phyloP scores from a whole-genome alignment of 2,329 filamentous ascomycete species.

The Claviceps fusiformis region DNA sequence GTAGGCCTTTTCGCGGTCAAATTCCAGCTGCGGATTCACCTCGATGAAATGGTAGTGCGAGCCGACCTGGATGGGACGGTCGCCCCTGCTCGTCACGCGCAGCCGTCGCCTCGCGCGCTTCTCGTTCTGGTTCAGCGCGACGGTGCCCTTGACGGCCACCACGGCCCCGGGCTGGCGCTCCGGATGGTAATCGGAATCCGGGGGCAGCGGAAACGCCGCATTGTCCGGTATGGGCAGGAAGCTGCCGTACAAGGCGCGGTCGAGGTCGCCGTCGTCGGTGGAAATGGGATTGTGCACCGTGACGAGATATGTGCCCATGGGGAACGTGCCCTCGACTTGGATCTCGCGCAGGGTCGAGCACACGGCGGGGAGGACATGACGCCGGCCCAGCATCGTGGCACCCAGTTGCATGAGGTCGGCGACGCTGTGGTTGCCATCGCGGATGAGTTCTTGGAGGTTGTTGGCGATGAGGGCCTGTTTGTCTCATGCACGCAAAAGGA shows the following conservation, averaged over 20 bases:
- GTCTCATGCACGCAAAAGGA: background rate
- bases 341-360: slow-evolving; percentile 66
- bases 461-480: slow-evolving; percentile 68
- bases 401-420: slow-evolving; percentile 88
- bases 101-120: slow-evolving; percentile 60
- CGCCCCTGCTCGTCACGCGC: slow-evolving; percentile 71
- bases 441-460: slow-evolving; percentile 90
- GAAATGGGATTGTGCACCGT: slow-evolving; percentile 86
- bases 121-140: slow-evolving; percentile 60
- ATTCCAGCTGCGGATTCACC: slow-evolving; percentile 78
- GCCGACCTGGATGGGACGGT: slow-evolving; percentile 82
- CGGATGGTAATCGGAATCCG: slow-evolving; percentile 51
- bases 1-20: slow-evolving; percentile 71
- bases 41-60: slow-evolving; percentile 96
- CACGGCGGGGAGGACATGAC: slow-evolving; percentile 79
- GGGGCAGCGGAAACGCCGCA: slow-evolving; percentile 52
- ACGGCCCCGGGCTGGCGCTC: slow-evolving; percentile 68
- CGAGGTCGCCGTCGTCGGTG: slow-evolving; percentile 72
- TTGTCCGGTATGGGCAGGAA: slow-evolving; percentile 69
- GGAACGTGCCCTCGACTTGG: slow-evolving; percentile 90
- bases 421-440: slow-evolving; percentile 86
- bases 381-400: slow-evolving; percentile 81
- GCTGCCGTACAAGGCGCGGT: slow-evolving; percentile 78
- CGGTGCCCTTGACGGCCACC: slow-evolving; percentile 51
- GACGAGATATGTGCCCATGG: slow-evolving; percentile 80